Evolutionary conservation across 176 grass and related monocot genomes (phyloP).

Genomic region (Phoenix dactylifera): DNA sequence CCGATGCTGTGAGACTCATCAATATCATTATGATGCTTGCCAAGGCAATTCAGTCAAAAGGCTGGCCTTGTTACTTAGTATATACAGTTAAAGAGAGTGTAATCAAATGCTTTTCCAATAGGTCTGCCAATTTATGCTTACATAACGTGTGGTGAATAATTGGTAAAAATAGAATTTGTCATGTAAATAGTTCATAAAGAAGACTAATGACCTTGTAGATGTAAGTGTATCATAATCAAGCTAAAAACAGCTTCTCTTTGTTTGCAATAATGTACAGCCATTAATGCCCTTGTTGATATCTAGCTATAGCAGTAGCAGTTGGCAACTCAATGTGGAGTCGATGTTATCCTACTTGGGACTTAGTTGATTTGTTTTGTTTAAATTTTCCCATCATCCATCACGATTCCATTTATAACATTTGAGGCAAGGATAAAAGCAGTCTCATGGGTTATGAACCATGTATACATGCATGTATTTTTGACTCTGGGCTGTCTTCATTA

Average conservation of each 20-base stretch:
- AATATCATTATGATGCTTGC: background rate
- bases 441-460: constrained; percentile 13
- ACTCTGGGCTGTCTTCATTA: constrained; percentile 44
- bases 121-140: too few species aligned
- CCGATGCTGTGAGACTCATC: background rate
- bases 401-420: background rate
- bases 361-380: background rate
- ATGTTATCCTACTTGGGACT: background rate
- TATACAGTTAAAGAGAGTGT: too few species aligned
- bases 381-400: background rate
- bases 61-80: too few species aligned
- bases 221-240: too few species aligned
- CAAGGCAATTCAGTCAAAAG: background rate
- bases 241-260: too few species aligned
- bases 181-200: too few species aligned
- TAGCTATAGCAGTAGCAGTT: background rate
- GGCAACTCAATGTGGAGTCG: background rate
- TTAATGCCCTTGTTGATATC: background rate
- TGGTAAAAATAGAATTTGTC: too few species aligned
- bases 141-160: too few species aligned
- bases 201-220: too few species aligned
- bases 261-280: background rate
- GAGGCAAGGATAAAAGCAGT: background rate
- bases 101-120: too few species aligned
- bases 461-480: constrained; percentile 27